Percentiles rank a stretch among this genome's conserved stretches.
phyloP scores from a whole-genome alignment of 75 land plant genomes.

The Cryptomeria japonica region DNA sequence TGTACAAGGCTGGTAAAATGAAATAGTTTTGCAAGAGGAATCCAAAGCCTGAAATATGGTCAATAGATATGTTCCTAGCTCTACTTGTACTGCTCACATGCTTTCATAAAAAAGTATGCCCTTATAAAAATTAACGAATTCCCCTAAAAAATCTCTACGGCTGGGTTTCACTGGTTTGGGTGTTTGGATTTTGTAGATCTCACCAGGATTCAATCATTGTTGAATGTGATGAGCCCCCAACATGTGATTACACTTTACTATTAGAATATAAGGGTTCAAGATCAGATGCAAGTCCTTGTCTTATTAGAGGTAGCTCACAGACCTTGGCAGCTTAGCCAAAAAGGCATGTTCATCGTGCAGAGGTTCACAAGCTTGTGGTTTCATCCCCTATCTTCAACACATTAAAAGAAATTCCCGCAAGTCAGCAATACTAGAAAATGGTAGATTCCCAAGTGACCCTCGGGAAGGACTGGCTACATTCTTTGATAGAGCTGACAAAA shows the following conservation, averaged over 20 bases:
- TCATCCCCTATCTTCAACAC: not conserved
- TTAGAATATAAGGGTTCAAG: not conserved
- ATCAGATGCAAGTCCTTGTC: not conserved
- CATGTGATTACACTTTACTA: not conserved
- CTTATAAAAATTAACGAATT: not conserved
- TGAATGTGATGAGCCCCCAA: not conserved
- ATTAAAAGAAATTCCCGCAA: not conserved
- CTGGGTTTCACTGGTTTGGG: not conserved
- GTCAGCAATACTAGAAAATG: not conserved
- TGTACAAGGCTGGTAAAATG: constrained; percentile 1
- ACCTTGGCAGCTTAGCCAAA: not conserved
- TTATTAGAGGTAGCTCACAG: not conserved
- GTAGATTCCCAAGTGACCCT: not conserved
- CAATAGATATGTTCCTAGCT: not conserved
- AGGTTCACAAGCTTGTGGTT: not conserved
- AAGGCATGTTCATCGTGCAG: not conserved
- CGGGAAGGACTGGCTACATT: not conserved
- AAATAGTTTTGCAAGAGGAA: not conserved
- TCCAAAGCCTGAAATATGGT: not conserved
- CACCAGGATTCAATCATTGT: not conserved
- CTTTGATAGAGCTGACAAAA: not conserved
- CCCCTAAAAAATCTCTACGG: not conserved
- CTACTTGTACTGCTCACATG: not conserved
- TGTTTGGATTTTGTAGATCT: not conserved
- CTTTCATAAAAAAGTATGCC: not conserved